These are phyloP conservation scores for Coccomyxa sp. DNA, from an alignment of 139 green algal genomes.

Conservation along the genomic window DNA sequence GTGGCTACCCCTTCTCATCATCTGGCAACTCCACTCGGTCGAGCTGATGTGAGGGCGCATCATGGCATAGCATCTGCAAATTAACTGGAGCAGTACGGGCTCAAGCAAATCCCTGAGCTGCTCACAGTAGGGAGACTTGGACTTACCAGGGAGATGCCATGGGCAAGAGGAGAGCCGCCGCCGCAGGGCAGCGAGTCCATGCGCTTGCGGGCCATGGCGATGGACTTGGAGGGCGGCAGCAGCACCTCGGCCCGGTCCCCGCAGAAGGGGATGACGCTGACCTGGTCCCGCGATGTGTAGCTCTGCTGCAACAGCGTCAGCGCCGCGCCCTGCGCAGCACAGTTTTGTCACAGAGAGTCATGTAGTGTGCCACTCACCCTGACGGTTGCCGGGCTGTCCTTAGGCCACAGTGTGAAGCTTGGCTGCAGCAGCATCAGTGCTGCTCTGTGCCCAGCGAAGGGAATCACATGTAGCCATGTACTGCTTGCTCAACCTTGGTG, in stretches of 20 bases:
- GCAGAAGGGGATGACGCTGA: constrained; percentile 97
- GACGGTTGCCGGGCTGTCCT: background rate
- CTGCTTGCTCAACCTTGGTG: no score
- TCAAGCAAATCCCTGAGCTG: no score
- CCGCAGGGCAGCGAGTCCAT: constrained; percentile 96
- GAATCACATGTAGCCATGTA: no score
- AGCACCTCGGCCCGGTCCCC: constrained; percentile 97
- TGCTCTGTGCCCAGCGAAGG: no score
- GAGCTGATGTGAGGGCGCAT: no score
- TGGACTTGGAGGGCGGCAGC: constrained; percentile 95
- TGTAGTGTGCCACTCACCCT: no score
- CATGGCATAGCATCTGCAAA: no score
- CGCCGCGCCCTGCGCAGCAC: constrained; percentile 69
- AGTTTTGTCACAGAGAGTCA: background rate
- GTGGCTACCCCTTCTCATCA: no score
- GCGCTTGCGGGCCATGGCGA: constrained; percentile 92
- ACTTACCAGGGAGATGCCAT: constrained; percentile 81
- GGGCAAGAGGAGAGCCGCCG: constrained; percentile 93
- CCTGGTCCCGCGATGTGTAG: constrained; percentile 93
- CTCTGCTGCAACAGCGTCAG: constrained; percentile 90
- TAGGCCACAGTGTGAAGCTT: background rate
- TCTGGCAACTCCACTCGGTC: no score
- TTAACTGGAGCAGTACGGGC: no score
- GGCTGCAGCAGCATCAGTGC: no score
- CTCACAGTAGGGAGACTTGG: no score